Evolutionary conservation across 2,329 filamentous ascomycete species (phyloP), one percentile per base, ranked within the genome.

Genomic region (Emericellopsis atlantica): DNA sequence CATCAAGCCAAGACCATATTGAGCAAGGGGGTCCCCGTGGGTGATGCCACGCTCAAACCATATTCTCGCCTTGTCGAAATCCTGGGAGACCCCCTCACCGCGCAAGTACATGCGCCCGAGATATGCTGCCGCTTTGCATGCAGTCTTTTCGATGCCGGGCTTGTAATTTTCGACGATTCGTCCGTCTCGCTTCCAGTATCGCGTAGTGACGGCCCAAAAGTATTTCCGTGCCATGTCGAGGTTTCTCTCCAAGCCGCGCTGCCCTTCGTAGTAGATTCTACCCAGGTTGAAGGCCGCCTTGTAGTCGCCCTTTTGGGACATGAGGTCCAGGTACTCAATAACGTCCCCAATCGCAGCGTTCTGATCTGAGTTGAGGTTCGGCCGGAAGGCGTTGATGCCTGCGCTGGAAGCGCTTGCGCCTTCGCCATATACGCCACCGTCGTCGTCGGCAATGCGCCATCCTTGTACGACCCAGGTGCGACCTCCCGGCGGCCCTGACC

Each of bases 391-490:
- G 55, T 94, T 89, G 43, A 76, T 72, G 5, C 92, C 92, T 0
- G 92, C 83, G 55, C 88, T 95, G 21, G 82, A 81, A 32, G 82
- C 85, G 55, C 90, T 96, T 11, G 92, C 92, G 4, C 92, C 93
- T 61, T 95, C 87, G 37, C 92, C 93, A 56, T 95, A 98, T 6
- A 95, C 83, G 35, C 92, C 92, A 7, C 92, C 93, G 24, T 81
- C 69, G 38, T 95, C 87, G 53, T 98, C 93, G 4, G 88, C 85
- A 51, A 95, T 84, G 43, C 86, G 78, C 64, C 85, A 93, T 6
- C 82, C 77, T 54, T 95, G 84, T 24, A 76, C 74, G 3, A 81
- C 70, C 69, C 93, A 81, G 26, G 74, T 70, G 61, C 83, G 80
- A 5, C 92, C 92, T 10, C 90, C 90, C 1, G 92, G 90, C 1